phyloP scores from a whole-genome alignment of 2,329 filamentous ascomycete species.

The Nigrospora osmanthi region DNA sequence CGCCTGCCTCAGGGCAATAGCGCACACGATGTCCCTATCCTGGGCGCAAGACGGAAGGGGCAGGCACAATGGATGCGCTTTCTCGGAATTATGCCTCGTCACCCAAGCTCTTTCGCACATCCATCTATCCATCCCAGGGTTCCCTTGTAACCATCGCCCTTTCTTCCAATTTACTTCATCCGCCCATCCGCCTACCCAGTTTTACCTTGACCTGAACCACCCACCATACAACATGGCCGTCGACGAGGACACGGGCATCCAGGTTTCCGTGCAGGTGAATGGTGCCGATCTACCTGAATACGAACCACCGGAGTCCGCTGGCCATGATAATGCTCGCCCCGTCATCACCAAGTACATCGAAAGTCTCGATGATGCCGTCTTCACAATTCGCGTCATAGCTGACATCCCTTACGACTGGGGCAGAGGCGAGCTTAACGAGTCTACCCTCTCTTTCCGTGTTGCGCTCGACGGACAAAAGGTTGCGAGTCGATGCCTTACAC shows the following conservation, averaged over 20 bases:
- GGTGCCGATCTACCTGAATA: slow-evolving; percentile 12
- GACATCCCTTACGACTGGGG: slow-evolving; percentile 14
- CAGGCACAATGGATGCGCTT: no score
- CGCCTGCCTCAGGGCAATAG: no score
- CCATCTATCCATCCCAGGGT: no score
- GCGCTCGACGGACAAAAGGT: no score
- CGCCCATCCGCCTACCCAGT: not conserved
- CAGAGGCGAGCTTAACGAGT: no score
- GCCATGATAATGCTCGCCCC: slow-evolving; percentile 5
- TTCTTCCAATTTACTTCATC: not conserved
- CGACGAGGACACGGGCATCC: slow-evolving; percentile 12
- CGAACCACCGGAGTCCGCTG: slow-evolving; percentile 12
- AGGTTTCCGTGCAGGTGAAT: slow-evolving; percentile 13
- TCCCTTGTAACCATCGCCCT: no score
- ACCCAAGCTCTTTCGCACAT: no score
- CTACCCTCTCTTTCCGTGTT: no score
- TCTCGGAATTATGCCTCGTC: no score
- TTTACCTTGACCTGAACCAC: not conserved
- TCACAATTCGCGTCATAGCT: slow-evolving; percentile 11
- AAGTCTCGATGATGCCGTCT: slow-evolving; percentile 16
- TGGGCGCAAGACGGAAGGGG: no score
- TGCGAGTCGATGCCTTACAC: no score
- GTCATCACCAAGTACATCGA: slow-evolving; percentile 20
- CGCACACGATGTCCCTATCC: no score
- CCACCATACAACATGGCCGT: slow-evolving; percentile 14